Conservation (phyloP, 805 yeast species). For the Vanderwaltozyma verrucispora region DNA sequence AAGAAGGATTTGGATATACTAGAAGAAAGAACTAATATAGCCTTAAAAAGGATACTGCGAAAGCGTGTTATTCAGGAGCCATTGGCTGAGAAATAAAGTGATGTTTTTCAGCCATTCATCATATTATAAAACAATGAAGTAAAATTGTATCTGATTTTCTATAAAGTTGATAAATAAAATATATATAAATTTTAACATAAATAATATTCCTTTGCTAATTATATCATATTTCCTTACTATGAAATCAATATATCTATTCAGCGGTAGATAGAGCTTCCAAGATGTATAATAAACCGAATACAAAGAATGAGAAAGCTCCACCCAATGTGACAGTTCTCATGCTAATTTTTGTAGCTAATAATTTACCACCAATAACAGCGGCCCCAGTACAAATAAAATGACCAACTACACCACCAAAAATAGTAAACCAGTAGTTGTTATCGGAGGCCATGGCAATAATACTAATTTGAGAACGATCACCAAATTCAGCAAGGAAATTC, state of each 20-base stretch:
- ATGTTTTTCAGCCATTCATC: too few species aligned
- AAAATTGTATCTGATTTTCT: too few species aligned
- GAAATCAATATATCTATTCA: too few species aligned
- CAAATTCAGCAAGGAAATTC: slow-evolving; percentile 98
- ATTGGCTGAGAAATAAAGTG: slow-evolving; percentile 2
- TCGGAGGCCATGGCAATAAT: slow-evolving; percentile 99
- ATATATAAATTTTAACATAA: not conserved
- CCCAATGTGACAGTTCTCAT: slow-evolving; percentile 87
- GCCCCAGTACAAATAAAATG: slow-evolving; percentile 79
- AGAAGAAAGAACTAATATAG: slow-evolving; percentile 35
- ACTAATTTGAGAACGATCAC: slow-evolving; percentile 96
- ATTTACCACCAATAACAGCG: slow-evolving; percentile 91
- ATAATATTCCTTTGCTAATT: too few species aligned
- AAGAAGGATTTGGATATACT: slow-evolving; percentile 30
- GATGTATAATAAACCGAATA: slow-evolving; percentile 74
- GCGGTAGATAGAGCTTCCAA: slow-evolving; percentile 42
- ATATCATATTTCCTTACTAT: too few species aligned
- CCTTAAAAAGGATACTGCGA: slow-evolving; percentile 31
- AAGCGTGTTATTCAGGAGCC: slow-evolving; percentile 21
- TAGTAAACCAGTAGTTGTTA: slow-evolving; percentile 79
- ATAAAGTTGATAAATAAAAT: not conserved
- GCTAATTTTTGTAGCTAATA: slow-evolving; percentile 79
- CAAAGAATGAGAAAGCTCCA: slow-evolving; percentile 78
- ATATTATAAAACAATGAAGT: too few species aligned
- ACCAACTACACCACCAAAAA: slow-evolving; percentile 81